Percentiles rank a stretch among this genome's conserved stretches.
Evolutionary conservation across 2,329 filamentous ascomycete genomes (phyloP).

Genomic region (Aspergillus ochraceoroseus): DNA sequence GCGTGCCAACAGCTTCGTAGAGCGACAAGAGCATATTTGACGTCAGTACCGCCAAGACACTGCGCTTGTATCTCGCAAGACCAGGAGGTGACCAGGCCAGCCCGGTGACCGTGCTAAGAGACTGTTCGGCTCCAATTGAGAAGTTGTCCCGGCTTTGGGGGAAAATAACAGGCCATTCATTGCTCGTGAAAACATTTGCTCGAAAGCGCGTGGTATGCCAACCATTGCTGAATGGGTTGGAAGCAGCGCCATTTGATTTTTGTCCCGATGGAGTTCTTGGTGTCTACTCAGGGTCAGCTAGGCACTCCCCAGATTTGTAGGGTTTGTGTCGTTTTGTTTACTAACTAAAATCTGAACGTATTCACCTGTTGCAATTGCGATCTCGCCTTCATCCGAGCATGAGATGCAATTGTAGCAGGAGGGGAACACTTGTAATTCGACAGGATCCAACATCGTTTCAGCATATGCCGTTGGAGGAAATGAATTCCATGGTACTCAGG

Average conservation of each 20-base stretch:
- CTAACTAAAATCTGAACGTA: conserved; percentile 50
- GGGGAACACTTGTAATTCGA: conserved; percentile 47
- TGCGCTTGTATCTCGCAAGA: conserved; percentile 51
- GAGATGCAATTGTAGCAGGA: conserved; percentile 51
- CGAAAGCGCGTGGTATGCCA: conserved; percentile 44
- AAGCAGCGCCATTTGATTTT: conserved; percentile 23
- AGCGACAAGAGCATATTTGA: conserved; percentile 54
- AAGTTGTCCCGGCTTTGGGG: conserved; percentile 47
- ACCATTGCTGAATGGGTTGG: conserved; percentile 22
- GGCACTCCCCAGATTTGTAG: too few relatives aligned
- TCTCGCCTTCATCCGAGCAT: conserved; percentile 56
- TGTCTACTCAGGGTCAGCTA: conserved; percentile 25
- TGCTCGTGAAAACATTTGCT: conserved; percentile 49
- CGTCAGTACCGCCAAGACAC: conserved; percentile 53
- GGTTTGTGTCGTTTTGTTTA: too few relatives aligned
- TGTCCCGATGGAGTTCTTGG: conserved; percentile 19
- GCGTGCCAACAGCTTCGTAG: conserved; percentile 49
- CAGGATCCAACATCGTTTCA: conserved; percentile 23
- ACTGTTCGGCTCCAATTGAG: conserved; percentile 58
- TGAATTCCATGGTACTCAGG: neutral
- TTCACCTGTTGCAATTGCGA: conserved; percentile 55
- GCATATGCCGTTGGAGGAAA: neutral
- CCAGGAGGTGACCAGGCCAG: conserved; percentile 56
- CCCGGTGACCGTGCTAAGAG: conserved; percentile 46
- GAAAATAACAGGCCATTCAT: conserved; percentile 48